Evolutionary conservation across 495 filamentous ascomycete genomes (phyloP).

Genomic region (Letharia columbiana): DNA sequence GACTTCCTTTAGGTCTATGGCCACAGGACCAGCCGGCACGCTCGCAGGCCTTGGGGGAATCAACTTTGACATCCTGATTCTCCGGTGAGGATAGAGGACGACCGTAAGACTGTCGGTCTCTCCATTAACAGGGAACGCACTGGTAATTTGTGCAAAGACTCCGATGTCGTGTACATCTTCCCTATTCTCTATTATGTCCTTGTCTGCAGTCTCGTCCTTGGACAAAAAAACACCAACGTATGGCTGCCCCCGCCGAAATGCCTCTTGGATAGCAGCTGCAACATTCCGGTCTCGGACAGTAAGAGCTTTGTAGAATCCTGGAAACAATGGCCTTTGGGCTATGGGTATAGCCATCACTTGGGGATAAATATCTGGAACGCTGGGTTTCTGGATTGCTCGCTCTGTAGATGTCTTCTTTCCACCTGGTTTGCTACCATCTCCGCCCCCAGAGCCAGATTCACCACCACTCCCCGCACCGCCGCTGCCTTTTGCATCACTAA

Average conservation of each 20-base stretch:
- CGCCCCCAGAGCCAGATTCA: conserved; percentile 40
- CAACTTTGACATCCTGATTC: conserved; percentile 80
- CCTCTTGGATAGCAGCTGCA: conserved; percentile 81
- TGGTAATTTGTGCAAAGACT: conserved; percentile 96
- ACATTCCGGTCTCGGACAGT: conserved; percentile 90
- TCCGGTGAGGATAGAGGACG: conserved; percentile 89
- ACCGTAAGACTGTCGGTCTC: conserved; percentile 74
- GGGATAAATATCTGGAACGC: conserved; percentile 89
- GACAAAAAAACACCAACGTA: conserved; percentile 96
- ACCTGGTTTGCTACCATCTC: conserved; percentile 45
- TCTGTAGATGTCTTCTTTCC: conserved; percentile 60
- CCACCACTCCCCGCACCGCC: conserved; percentile 39
- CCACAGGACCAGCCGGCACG: conserved; percentile 25
- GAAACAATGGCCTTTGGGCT: conserved; percentile 86
- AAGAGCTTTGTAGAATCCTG: conserved; percentile 97
- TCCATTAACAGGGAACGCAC: conserved; percentile 78
- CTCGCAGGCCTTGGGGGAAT: conserved; percentile 50
- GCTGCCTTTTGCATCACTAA: conserved; percentile 27
- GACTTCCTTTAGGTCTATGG: conserved; percentile 36
- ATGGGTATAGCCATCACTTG: conserved; percentile 99
- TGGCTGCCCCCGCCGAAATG: conserved; percentile 95
- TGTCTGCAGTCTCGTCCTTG: conserved; percentile 89
- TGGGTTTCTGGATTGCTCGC: conserved; percentile 72
- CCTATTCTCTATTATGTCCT: conserved; percentile 77
- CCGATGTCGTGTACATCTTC: conserved; percentile 92